A percentile compares a stretch with the other conserved stretches of the same genome.
These are phyloP conservation scores for Aspergillus bridgeri DNA, from an alignment of 495 filamentous ascomycete genomes.

Conservation along the genomic window DNA sequence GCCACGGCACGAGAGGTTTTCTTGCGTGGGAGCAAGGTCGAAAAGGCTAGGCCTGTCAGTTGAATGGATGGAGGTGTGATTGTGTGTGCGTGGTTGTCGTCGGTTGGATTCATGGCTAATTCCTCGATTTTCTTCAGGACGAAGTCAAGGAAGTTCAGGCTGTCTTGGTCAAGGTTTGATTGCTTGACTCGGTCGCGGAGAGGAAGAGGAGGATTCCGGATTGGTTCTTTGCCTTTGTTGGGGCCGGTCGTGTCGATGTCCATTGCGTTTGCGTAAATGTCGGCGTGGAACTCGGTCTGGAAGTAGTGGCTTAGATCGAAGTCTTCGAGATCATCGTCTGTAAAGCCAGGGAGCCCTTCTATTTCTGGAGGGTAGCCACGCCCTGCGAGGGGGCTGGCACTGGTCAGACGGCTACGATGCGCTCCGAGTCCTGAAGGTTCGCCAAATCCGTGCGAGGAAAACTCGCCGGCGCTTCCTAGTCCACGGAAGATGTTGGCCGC, in stretches of 20 bases:
- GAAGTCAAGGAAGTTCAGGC: slow-evolving; percentile 58
- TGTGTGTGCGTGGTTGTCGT: background rate
- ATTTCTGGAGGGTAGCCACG: slow-evolving; percentile 44
- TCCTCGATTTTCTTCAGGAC: slow-evolving; percentile 31
- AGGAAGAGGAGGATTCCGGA: background rate
- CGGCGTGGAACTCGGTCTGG: slow-evolving; percentile 26
- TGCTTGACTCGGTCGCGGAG: slow-evolving; percentile 32
- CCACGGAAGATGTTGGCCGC: slow-evolving; percentile 37
- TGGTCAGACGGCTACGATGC: slow-evolving; percentile 46
- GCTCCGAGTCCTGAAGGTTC: slow-evolving; percentile 14
- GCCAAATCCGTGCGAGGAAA: slow-evolving; percentile 46
- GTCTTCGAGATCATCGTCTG: slow-evolving; percentile 40
- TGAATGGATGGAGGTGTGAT: background rate
- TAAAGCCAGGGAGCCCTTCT: slow-evolving; percentile 32
- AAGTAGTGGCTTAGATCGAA: slow-evolving; percentile 39
- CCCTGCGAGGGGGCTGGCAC: slow-evolving; percentile 58
- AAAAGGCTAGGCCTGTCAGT: slow-evolving; percentile 49
- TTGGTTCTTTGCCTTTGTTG: background rate
- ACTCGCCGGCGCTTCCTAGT: slow-evolving; percentile 52
- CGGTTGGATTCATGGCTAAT: background rate
- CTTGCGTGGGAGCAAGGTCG: slow-evolving; percentile 53
- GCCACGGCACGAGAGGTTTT: slow-evolving; percentile 57
- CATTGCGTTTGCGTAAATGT: slow-evolving; percentile 8
- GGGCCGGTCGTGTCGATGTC: background rate
- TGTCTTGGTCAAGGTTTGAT: slow-evolving; percentile 55